Evolutionary conservation across 805 yeast genomes (phyloP).

Genomic region (Schizosaccharomyces japonicus): DNA sequence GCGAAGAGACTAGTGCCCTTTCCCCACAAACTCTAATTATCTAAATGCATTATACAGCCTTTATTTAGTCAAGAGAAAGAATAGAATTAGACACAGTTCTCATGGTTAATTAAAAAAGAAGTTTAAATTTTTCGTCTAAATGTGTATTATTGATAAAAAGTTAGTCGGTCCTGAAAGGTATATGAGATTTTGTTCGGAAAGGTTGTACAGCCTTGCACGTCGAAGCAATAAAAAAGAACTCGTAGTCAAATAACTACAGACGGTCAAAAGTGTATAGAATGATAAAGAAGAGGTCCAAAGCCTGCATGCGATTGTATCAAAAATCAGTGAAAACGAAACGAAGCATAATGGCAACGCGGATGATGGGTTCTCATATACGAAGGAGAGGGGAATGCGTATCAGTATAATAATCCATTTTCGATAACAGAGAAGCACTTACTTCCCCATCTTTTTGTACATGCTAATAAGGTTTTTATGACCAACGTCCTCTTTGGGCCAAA

Average conservation of each 20-base stretch:
- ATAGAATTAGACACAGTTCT: too few species aligned
- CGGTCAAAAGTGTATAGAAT: not conserved
- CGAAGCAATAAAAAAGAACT: too few species aligned
- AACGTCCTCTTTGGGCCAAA: slow-evolving; percentile 62
- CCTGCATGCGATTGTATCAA: not conserved
- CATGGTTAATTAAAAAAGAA: too few species aligned
- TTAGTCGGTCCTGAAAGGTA: too few species aligned
- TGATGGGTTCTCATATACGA: not conserved
- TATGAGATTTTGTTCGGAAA: too few species aligned
- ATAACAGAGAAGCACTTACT: not conserved
- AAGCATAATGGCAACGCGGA: not conserved
- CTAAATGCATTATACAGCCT: too few species aligned
- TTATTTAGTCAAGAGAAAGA: too few species aligned
- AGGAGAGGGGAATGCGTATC: not conserved
- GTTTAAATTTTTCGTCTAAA: too few species aligned
- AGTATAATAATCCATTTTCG: not conserved
- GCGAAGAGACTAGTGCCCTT: too few species aligned
- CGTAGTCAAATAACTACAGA: not conserved
- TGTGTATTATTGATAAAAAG: too few species aligned
- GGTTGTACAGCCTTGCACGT: too few species aligned
- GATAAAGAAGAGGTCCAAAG: not conserved
- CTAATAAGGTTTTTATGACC: slow-evolving; percentile 39
- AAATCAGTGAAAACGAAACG: not conserved
- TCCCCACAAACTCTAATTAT: too few species aligned
- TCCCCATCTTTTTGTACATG: slow-evolving; percentile 32